Conservation (phyloP, 2,329 filamentous ascomycete species). For the Alternaria rosae region DNA sequence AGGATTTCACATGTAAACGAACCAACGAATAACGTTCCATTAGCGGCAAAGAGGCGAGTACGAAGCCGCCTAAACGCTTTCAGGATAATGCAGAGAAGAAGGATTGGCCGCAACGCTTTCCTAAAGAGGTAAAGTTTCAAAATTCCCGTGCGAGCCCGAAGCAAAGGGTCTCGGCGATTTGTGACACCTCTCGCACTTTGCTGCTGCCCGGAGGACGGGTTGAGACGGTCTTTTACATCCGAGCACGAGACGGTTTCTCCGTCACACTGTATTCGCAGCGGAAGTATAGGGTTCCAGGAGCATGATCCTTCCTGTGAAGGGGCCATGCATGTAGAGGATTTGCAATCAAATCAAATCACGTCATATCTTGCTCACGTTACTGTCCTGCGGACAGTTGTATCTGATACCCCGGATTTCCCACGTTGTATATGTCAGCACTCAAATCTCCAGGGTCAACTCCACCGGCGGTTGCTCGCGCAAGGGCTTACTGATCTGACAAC, state of each 20-base stretch:
- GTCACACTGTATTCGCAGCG: neutral
- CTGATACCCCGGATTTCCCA: slow-evolving; percentile 24
- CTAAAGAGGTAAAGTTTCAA: slow-evolving; percentile 11
- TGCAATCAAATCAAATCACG: neutral
- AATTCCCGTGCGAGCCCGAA: slow-evolving; percentile 13
- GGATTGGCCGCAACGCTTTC: slow-evolving; percentile 21
- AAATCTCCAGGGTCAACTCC: slow-evolving; percentile 26
- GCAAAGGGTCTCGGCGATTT: slow-evolving; percentile 11
- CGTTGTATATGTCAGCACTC: slow-evolving; percentile 30
- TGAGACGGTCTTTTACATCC: slow-evolving; percentile 1
- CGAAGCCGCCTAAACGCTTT: slow-evolving; percentile 15
- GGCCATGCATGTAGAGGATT: neutral
- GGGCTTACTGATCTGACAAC: slow-evolving; percentile 36
- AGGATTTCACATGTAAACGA: slow-evolving; percentile 13
- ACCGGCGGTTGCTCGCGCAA: slow-evolving; percentile 34
- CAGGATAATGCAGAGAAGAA: slow-evolving; percentile 3
- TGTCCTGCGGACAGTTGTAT: neutral
- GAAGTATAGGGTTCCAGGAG: neutral
- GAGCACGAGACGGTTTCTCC: neutral
- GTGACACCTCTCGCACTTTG: neutral
- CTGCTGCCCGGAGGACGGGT: neutral
- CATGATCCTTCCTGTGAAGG: neutral
- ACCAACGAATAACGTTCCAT: slow-evolving; percentile 10
- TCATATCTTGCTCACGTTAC: neutral
- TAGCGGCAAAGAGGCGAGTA: slow-evolving; percentile 3